Evolutionary conservation across 2,329 filamentous ascomycete genomes (phyloP).

Genomic region (Xylaria hypoxylon): DNA sequence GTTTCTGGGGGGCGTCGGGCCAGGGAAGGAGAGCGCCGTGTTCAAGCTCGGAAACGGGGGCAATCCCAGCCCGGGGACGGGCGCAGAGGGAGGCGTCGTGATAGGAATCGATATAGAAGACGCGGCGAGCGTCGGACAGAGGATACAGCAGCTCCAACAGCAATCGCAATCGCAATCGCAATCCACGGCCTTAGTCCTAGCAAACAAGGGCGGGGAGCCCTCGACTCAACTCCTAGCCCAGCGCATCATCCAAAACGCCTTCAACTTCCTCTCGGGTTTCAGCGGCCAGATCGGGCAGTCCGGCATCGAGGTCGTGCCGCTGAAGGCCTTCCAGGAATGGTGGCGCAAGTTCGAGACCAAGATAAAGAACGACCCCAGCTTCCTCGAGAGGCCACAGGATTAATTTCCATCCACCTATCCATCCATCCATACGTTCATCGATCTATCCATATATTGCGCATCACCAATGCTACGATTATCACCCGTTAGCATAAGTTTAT

Average conservation of each 20-base stretch:
- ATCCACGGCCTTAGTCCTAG: conserved; percentile 22
- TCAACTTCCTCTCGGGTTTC: conserved; percentile 94
- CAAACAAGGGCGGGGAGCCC: conserved; percentile 46
- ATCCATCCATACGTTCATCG: no score
- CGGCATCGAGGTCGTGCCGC: conserved; percentile 87
- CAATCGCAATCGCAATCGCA: conserved; percentile 24
- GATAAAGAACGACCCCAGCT: conserved; percentile 86
- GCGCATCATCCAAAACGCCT: conserved; percentile 94
- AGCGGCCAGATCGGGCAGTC: conserved; percentile 70
- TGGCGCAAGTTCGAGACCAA: conserved; percentile 95
- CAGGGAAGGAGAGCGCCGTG: conserved; percentile 90
- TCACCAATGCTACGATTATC: no score
- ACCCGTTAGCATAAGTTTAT: no score
- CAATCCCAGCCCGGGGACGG: conserved; percentile 36
- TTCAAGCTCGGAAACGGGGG: conserved; percentile 74
- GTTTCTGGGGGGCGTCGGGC: conserved; percentile 89
- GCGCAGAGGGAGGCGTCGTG: conserved; percentile 63
- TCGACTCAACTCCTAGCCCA: conserved; percentile 87
- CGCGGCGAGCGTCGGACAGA: conserved; percentile 72
- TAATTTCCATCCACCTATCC: conserved; percentile 17
- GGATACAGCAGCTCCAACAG: conserved; percentile 45
- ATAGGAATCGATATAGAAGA: conserved; percentile 88
- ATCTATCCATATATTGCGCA: no score
- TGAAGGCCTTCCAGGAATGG: conserved; percentile 97
- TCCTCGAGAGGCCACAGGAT: conserved; percentile 79